Conservation (phyloP, 257 asterid species). For the Cynanchum wilfordii region DNA sequence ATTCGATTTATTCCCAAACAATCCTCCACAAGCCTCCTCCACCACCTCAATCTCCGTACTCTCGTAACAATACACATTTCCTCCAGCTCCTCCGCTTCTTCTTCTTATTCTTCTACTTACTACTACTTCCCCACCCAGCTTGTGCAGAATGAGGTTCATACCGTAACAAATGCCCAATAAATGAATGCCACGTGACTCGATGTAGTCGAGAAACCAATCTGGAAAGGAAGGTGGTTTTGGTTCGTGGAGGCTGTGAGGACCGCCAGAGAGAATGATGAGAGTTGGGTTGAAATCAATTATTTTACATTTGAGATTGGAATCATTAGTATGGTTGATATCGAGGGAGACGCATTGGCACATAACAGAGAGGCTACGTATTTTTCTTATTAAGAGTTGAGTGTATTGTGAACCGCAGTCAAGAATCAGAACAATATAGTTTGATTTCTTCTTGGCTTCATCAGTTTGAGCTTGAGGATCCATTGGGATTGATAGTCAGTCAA, state of each 20-base stretch:
- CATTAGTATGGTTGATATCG: too few species aligned
- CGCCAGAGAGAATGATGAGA: constrained; percentile 87
- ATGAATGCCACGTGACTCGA: constrained; percentile 35
- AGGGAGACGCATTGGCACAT: too few species aligned
- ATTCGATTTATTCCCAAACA: constrained; percentile 56
- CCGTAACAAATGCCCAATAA: constrained; percentile 91
- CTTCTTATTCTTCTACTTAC: too few species aligned
- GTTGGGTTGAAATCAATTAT: constrained; percentile 54
- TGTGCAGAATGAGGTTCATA: constrained; percentile 77
- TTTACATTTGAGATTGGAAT: too few species aligned
- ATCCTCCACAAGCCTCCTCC: constrained; percentile 30
- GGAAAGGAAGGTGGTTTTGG: constrained; percentile 73
- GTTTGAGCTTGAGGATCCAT: constrained; percentile 60
- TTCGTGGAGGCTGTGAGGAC: constrained; percentile 91
- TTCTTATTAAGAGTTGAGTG: constrained; percentile 89
- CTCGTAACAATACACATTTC: too few species aligned
- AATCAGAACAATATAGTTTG: constrained; percentile 57
- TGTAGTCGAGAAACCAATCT: constrained; percentile 62
- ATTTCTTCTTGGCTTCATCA: too few species aligned
- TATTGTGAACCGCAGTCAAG: constrained; percentile 89
- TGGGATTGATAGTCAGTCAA: too few species aligned
- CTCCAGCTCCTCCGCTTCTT: too few species aligned
- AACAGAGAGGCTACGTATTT: constrained; percentile 75
- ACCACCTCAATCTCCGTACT: constrained; percentile 77
- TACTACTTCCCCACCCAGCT: constrained; percentile 84